phyloP scores from a whole-genome alignment of 2,329 filamentous ascomycete species.

The Epichloe bromicola region DNA sequence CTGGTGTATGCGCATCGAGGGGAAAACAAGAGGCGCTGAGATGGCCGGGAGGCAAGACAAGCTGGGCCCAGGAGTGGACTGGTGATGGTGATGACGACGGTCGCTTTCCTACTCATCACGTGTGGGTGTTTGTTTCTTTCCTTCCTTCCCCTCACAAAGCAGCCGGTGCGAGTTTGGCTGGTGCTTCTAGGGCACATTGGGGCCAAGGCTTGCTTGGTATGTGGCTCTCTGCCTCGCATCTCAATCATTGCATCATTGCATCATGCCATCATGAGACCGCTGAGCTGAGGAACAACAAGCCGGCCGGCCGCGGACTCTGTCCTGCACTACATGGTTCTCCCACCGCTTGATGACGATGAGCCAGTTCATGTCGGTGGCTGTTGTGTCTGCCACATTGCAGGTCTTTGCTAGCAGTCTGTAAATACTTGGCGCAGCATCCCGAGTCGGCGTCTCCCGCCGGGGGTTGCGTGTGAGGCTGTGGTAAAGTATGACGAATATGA shows the following conservation, averaged over 20 bases:
- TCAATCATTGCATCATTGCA: not conserved
- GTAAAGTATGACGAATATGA: not conserved
- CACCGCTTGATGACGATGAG: not conserved
- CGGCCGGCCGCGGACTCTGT: no score
- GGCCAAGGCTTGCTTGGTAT: constrained; percentile 1
- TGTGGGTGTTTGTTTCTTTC: not conserved
- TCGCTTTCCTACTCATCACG: not conserved
- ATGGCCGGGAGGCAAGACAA: no score
- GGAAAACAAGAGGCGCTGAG: not conserved
- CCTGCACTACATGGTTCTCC: no score
- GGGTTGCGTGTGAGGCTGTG: not conserved
- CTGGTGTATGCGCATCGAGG: not conserved
- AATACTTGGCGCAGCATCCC: not conserved
- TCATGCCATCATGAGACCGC: constrained; percentile 2
- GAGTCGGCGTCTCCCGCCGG: not conserved
- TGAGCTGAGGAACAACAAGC: not conserved
- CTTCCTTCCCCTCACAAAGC: not conserved
- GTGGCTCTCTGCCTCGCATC: not conserved
- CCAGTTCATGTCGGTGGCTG: not conserved
- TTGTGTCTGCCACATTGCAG: not conserved
- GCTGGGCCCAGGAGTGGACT: not conserved
- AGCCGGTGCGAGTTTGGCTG: not conserved
- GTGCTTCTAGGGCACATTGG: not conserved
- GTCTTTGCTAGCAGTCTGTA: not conserved
- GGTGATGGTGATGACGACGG: not conserved